Conservation (phyloP, 1,284 basidiomycete genomes). For the Athelia sp. region DNA sequence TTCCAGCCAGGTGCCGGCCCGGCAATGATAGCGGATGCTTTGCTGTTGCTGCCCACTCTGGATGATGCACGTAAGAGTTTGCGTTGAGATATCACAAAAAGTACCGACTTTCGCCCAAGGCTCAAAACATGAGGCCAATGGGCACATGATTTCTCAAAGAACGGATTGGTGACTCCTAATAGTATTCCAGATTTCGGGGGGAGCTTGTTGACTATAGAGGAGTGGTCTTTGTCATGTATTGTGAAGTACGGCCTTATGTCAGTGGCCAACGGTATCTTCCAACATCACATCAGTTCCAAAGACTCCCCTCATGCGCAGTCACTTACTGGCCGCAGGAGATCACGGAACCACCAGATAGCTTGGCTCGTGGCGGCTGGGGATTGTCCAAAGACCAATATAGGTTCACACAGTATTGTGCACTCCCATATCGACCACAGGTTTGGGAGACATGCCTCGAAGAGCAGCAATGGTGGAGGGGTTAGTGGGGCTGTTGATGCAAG, state of each 20-base stretch:
- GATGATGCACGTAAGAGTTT: background rate
- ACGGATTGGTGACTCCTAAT: conserved; percentile 92
- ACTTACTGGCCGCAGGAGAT: conserved; percentile 80
- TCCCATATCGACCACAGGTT: conserved; percentile 96
- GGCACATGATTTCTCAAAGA: conserved; percentile 82
- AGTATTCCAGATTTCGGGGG: conserved; percentile 83
- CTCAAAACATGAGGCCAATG: conserved; percentile 93
- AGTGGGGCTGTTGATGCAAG: conserved; percentile 74
- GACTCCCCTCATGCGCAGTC: background rate
- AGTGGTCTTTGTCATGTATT: conserved; percentile 88
- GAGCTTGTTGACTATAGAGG: conserved; percentile 72
- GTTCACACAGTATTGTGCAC: conserved; percentile 83
- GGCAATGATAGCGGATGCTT: conserved; percentile 24
- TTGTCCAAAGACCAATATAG: conserved; percentile 79
- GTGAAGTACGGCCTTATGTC: conserved; percentile 95
- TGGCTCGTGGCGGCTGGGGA: conserved; percentile 81
- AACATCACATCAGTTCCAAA: conserved; percentile 5
- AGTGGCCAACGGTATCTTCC: conserved; percentile 74
- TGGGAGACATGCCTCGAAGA: conserved; percentile 73
- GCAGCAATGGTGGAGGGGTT: conserved; percentile 60
- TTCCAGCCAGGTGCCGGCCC: conserved; percentile 69
- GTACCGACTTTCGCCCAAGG: conserved; percentile 39
- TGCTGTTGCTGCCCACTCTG: conserved; percentile 1
- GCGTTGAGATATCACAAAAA: background rate
- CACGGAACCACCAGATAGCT: conserved; percentile 87